Conservation (phyloP, 2,329 filamentous ascomycete species). For the Shiraia bambusicola region DNA sequence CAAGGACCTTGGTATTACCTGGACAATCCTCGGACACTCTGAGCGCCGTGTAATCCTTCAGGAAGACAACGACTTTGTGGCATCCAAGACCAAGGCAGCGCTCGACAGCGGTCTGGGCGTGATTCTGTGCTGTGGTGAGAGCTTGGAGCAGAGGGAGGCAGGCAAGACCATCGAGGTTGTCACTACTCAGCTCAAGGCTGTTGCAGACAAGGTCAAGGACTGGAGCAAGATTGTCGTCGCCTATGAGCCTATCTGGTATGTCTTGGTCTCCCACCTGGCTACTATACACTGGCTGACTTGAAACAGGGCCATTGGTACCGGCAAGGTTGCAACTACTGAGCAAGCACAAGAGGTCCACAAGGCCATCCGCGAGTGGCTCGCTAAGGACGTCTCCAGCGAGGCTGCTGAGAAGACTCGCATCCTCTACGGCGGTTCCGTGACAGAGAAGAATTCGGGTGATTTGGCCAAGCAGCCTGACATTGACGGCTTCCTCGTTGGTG, state of each 20-base stretch:
- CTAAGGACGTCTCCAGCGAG: constrained; percentile 70
- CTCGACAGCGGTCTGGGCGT: constrained; percentile 83
- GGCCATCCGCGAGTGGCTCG: constrained; percentile 86
- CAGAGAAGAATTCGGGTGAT: constrained; percentile 96
- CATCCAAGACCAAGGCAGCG: constrained; percentile 91
- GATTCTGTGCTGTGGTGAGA: constrained; percentile 97
- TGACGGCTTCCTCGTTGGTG: constrained; percentile 96
- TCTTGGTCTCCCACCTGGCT: background rate
- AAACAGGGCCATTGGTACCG: constrained; percentile 73
- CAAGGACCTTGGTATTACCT: constrained; percentile 82
- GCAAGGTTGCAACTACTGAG: constrained; percentile 53
- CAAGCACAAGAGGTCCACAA: constrained; percentile 56
- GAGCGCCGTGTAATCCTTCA: constrained; percentile 88
- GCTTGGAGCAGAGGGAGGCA: constrained; percentile 85
- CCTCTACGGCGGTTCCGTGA: constrained; percentile 95
- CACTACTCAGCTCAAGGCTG: constrained; percentile 80
- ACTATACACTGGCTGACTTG: constrained; percentile 13
- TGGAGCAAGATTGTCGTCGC: constrained; percentile 95
- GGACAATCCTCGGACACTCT: constrained; percentile 91
- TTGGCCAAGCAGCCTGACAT: constrained; percentile 91
- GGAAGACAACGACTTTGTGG: constrained; percentile 80
- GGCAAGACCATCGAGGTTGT: constrained; percentile 84
- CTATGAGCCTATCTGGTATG: constrained; percentile 97
- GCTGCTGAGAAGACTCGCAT: constrained; percentile 86
- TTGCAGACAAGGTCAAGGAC: constrained; percentile 75